Percentiles rank a stretch among this genome's conserved stretches.
Conservation (phyloP, 1,284 basidiomycete species). For the Agaricales sp. region DNA sequence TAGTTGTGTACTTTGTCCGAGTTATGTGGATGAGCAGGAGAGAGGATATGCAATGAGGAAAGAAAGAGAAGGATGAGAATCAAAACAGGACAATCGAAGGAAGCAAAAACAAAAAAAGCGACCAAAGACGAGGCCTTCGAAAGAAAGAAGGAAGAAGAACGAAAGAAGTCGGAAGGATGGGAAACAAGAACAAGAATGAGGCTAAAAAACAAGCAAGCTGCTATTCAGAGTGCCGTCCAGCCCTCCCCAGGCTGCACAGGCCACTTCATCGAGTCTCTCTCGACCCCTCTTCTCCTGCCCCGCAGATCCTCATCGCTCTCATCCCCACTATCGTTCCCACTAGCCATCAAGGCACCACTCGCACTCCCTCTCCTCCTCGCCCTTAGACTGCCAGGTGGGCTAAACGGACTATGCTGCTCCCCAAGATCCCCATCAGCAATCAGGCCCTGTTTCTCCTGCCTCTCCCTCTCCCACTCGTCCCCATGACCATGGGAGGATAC, state of each 20-base stretch:
- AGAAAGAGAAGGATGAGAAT: too few relatives aligned
- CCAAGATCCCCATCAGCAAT: conserved; percentile 16
- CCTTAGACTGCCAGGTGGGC: conserved; percentile 15
- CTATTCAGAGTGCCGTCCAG: conserved; percentile 35
- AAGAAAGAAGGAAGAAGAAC: neutral
- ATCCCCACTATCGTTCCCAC: conserved; percentile 9
- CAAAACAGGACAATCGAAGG: neutral
- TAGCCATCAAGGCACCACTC: conserved; percentile 3
- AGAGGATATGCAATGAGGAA: too few relatives aligned
- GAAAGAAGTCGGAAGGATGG: neutral
- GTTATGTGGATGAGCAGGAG: too few relatives aligned
- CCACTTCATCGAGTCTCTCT: conserved; percentile 50
- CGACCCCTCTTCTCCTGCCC: conserved; percentile 14
- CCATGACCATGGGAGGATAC: conserved; percentile 16
- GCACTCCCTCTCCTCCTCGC: conserved; percentile 16
- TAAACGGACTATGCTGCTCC: conserved; percentile 16
- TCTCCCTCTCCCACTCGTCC: conserved; percentile 17
- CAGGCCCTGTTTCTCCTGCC: conserved; percentile 23
- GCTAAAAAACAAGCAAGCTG: neutral
- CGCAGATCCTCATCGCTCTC: conserved; percentile 18
- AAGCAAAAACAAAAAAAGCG: neutral
- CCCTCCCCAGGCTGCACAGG: conserved; percentile 38
- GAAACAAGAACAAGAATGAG: neutral
- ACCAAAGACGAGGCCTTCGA: neutral
- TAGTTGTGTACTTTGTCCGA: too few relatives aligned